Conservation (phyloP, 1,139 yeast genomes). For the Trichomonascaceae sp. region DNA sequence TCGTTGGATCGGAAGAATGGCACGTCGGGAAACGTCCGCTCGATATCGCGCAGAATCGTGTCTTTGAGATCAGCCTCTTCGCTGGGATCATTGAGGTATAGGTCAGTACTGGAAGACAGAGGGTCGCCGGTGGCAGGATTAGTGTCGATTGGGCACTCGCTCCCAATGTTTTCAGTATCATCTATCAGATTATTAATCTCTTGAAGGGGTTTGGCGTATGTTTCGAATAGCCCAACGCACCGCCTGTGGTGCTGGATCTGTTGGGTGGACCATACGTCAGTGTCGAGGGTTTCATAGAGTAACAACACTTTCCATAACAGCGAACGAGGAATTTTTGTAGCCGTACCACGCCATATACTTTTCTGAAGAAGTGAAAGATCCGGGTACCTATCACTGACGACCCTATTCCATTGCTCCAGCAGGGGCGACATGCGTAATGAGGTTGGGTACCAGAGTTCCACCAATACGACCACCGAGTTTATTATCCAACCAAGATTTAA, state of each 20-base stretch:
- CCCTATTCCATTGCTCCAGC: conserved; percentile 5
- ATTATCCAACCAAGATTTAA: too few species aligned
- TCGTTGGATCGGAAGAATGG: conserved; percentile 28
- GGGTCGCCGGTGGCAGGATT: not conserved
- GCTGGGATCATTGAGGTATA: conserved; percentile 10
- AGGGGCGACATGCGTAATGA: too few species aligned
- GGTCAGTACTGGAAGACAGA: conserved; percentile 4
- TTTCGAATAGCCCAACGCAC: conserved; percentile 7
- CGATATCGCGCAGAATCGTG: conserved; percentile 33
- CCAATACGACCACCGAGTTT: too few species aligned
- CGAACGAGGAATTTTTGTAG: conserved; percentile 12
- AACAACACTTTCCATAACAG: conserved; percentile 17
- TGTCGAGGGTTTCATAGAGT: conserved; percentile 13
- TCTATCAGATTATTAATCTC: not conserved
- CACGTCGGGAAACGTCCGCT: conserved; percentile 48
- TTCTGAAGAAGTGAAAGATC: conserved; percentile 8
- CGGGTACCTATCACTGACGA: conserved; percentile 8
- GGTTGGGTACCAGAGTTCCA: too few species aligned
- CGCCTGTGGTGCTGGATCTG: conserved; percentile 9
- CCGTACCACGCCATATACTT: conserved; percentile 9
- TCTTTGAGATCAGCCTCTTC: conserved; percentile 15
- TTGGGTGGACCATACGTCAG: conserved; percentile 10
- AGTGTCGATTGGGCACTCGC: not conserved
- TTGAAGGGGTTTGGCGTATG: not conserved
- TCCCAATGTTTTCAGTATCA: too few species aligned